Evolutionary conservation across 1,284 basidiomycete genomes (phyloP), one percentile per base, ranked within the genome.

Genomic region (Moesziomyces sp.): DNA sequence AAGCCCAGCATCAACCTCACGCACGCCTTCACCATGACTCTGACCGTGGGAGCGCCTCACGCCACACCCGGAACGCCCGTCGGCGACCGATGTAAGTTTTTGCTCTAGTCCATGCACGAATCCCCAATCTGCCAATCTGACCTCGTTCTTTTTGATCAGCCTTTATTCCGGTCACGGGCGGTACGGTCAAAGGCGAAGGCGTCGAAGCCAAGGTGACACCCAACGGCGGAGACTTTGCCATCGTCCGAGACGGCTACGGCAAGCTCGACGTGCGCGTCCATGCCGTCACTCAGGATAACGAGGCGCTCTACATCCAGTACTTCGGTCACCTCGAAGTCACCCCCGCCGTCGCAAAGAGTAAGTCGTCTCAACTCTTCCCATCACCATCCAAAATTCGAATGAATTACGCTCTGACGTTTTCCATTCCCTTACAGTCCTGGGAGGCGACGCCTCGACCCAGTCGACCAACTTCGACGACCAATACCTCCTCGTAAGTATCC

Each of bases 261-360:
- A 74, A 70, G 42, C 61, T 74, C 40, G 66, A 74, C 38, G 72
- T 74, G 11, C 55, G 72, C 7, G 50, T 64, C 24, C 67, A 70
- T 26, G 72, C 69, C 10, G 21, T 54, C 13, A 74, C 72, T 5
- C 42, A 54, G 0, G 63, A 70, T 3, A 46, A 53, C 46, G 72
- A 74, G 30, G 43, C 43, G n/a, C 54, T 74, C 40, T 66, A 70
- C 52, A 53, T 74, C 24, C 66, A 63, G 16, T 74, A 74, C 45
- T 61, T 51, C 16, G 72, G 72, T 14, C 58, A 62, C 11, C 43
- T 74, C 24, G 50, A 74, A 40, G 28, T 74, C n/a, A 71, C 58
- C 3, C 50, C 54, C 7, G 62, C 59, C 16, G 67, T 66, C 28
- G 63, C 24, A 9, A 74, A 74, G 45, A 58, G 57, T 60, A 30